These are phyloP conservation scores for Letharia columbiana DNA, from an alignment of 495 filamentous ascomycete genomes.

Conservation along the genomic window DNA sequence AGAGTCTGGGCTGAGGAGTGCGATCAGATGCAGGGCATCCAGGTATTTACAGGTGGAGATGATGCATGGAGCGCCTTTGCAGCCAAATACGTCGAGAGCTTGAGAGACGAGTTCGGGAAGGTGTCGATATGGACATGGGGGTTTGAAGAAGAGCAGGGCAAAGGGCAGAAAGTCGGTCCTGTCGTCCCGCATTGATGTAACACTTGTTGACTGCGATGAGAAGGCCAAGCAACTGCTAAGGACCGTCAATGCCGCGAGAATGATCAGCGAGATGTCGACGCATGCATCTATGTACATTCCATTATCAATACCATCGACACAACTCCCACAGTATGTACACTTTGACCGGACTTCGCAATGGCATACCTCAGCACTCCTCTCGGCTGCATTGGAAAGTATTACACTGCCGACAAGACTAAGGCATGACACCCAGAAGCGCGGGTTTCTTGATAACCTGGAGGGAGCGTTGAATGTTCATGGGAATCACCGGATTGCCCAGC, in stretches of 20 bases:
- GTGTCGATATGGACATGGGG: constrained; percentile 79
- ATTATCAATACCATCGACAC: constrained; percentile 50
- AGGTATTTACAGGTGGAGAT: constrained; percentile 68
- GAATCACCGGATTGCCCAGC: constrained; percentile 68
- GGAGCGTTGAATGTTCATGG: constrained; percentile 66
- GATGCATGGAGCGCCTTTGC: constrained; percentile 94
- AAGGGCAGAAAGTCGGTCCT: constrained; percentile 38
- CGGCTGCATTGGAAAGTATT: constrained; percentile 68
- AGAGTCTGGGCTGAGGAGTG: constrained; percentile 85
- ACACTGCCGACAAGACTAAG: constrained; percentile 69
- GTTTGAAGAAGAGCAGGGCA: constrained; percentile 49
- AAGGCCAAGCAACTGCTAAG: constrained; percentile 46
- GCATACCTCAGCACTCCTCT: constrained; percentile 73
- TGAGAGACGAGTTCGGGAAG: constrained; percentile 90
- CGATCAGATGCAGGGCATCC: constrained; percentile 81
- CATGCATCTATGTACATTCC: constrained; percentile 75
- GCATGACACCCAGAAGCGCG: constrained; percentile 37
- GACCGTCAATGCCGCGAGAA: constrained; percentile 61
- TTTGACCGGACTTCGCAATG: constrained; percentile 63
- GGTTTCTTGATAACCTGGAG: constrained; percentile 55
- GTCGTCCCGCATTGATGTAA: constrained; percentile 1
- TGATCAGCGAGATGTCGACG: constrained; percentile 55
- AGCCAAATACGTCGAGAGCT: constrained; percentile 63
- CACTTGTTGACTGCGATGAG: constrained; percentile 2
- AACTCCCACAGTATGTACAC: constrained; percentile 50